phyloP scores from a whole-genome alignment of 805 yeast genomes.

The Candida ficus region DNA sequence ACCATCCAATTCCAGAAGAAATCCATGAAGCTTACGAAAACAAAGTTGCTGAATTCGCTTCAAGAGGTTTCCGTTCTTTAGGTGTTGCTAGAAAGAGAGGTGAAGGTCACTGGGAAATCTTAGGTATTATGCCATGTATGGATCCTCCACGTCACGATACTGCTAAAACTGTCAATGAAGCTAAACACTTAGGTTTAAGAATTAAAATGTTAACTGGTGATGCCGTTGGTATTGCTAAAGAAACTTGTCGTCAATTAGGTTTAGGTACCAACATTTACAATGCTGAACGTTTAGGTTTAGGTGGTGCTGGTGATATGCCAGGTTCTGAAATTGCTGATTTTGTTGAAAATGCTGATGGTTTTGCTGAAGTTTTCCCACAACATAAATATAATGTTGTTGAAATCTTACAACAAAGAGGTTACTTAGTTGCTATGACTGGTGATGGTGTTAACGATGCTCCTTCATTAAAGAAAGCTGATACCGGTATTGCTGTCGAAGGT shows the following conservation, averaged over 20 bases:
- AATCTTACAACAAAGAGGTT: conserved; percentile 92
- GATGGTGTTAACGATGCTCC: conserved; percentile 99
- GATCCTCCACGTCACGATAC: conserved; percentile 99
- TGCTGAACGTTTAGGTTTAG: conserved; percentile 94
- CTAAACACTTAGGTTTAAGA: conserved; percentile 85
- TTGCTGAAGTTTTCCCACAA: conserved; percentile 98
- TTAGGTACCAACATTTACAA: conserved; percentile 94
- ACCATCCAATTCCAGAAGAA: conserved; percentile 93
- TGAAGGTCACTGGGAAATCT: conserved; percentile 96
- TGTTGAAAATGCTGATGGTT: conserved; percentile 97
- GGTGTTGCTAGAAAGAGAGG: conserved; percentile 99
- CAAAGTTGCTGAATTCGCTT: conserved; percentile 96
- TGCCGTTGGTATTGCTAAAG: conserved; percentile 98
- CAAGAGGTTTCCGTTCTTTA: conserved; percentile 96
- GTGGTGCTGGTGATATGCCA: conserved; percentile 90
- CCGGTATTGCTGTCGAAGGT: conserved; percentile 98
- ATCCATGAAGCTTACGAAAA: conserved; percentile 91
- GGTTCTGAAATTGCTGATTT: conserved; percentile 97
- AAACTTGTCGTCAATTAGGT: conserved; percentile 96
- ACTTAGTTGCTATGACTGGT: conserved; percentile 99
- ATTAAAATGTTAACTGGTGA: conserved; percentile 99
- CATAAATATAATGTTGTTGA: conserved; percentile 95
- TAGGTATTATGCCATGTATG: conserved; percentile 98
- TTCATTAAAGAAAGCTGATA: conserved; percentile 91
- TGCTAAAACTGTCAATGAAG: conserved; percentile 90